Evolutionary conservation across 495 filamentous ascomycete species (phyloP).

Genomic region (Hyphodiscus hymeniophilus): DNA sequence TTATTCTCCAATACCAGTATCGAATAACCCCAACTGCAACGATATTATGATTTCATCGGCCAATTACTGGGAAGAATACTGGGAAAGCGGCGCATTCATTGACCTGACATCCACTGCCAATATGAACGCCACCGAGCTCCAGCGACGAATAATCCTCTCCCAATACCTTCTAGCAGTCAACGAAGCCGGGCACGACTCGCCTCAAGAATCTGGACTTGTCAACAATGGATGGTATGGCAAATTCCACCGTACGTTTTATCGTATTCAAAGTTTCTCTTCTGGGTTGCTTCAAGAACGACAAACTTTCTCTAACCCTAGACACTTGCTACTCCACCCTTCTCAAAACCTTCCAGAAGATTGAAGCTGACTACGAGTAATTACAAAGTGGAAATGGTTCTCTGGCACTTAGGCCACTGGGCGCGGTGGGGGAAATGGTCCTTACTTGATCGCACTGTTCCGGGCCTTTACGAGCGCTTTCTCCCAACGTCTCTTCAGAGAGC

Average conservation of each 20-base stretch:
- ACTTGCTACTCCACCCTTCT: too few relatives aligned
- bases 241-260: too few relatives aligned
- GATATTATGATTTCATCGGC: constrained; percentile 29
- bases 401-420: constrained; percentile 44
- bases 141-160: constrained; percentile 39
- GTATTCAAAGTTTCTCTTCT: too few relatives aligned
- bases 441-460: constrained; percentile 35
- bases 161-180: constrained; percentile 43
- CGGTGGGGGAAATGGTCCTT: constrained; percentile 42
- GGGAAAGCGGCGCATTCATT: constrained; percentile 37
- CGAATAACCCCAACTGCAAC: constrained; percentile 13
- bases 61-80: constrained; percentile 37
- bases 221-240: constrained; percentile 51
- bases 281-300: too few relatives aligned
- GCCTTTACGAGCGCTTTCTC: constrained; percentile 40
- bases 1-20: constrained; percentile 2
- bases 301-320: too few relatives aligned
- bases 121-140: constrained; percentile 35
- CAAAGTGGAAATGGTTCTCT: constrained; percentile 49
- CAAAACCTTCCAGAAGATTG: too few relatives aligned
- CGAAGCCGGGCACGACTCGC: constrained; percentile 29
- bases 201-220: constrained; percentile 36
- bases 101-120: constrained; percentile 32
- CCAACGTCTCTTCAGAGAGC: constrained; percentile 38
- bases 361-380: too few relatives aligned